A percentile compares a stretch with the other conserved stretches of the same genome.
Evolutionary conservation across 2,329 filamentous ascomycete species (phyloP).

Genomic region (Myriangium duriaei): DNA sequence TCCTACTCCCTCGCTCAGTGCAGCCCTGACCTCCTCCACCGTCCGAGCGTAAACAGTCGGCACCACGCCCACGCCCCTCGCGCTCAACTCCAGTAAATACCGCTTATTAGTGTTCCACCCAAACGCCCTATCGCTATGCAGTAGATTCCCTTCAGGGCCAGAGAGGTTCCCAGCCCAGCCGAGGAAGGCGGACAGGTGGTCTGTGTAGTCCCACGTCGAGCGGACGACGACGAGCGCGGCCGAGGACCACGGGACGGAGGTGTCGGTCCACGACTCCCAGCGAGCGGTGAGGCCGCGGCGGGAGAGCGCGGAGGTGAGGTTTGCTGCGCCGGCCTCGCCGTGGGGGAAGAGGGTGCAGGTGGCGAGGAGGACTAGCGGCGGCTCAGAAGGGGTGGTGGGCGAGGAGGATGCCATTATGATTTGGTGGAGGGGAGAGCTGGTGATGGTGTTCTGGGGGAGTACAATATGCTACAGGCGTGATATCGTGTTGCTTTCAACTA

Average conservation of each 20-base stretch:
- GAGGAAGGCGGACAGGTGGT: neutral
- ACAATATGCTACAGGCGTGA: too few relatives aligned
- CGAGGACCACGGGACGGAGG: neutral
- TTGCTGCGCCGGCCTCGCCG: neutral
- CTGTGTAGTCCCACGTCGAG: neutral
- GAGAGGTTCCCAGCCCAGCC: neutral
- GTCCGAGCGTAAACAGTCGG: neutral
- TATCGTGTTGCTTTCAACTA: too few relatives aligned
- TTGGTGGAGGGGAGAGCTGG: too few relatives aligned
- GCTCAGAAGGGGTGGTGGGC: too few relatives aligned
- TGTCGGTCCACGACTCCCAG: neutral
- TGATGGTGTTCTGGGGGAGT: too few relatives aligned
- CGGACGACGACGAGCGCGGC: neutral
- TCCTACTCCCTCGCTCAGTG: slow-evolving; percentile 44
- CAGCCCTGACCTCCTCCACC: neutral
- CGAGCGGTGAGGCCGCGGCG: neutral
- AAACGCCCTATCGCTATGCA: neutral
- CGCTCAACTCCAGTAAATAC: neutral
- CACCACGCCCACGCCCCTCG: neutral
- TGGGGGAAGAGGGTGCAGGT: neutral
- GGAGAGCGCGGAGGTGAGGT: neutral
- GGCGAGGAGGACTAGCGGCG: neutral
- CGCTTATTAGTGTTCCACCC: neutral
- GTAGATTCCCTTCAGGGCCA: slow-evolving; percentile 27
- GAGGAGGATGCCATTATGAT: too few relatives aligned